Base-by-base conservation (phyloP, 257 asterid species). In the Schizonepeta tenuifolia region DNA sequence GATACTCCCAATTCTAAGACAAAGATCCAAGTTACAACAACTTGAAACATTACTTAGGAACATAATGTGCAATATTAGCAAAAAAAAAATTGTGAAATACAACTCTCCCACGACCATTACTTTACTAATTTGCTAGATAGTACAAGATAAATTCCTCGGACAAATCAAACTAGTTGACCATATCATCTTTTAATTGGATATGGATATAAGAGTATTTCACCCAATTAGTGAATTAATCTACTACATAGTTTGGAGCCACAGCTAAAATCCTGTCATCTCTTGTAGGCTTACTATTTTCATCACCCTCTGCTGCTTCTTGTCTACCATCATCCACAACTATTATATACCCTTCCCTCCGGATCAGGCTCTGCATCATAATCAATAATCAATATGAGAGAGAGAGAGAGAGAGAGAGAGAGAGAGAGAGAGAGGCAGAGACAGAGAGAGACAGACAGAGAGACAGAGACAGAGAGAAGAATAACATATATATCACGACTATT, bases 281-380 rank as follows among this genome's bases (percentile, higher is more conserved):
- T 49, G 97, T 44, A 28, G 90, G 67, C 50, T 78, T 77, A 10
- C 79, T 77, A 10, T 80, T 87, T 55, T 83, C 92, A 41, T 83
- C 92, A 41, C 83, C 83, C 5, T 78, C 96, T 49, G 71, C 89
- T 60, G 28, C 83, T 54, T 75, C 81, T 82, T 78, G 89, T 65
- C 83, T 70, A 47, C 98, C 99, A 62, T 95, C 98, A 71, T 90
- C 91, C 43, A 95, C 88, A 4, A 95, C 98, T 77, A 95, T 92
- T 78, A 92, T 79, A 80, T 83, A 87, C n/a, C 99, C 99, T 86
- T 95, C 99, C 73, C 91, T 82, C 70, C 82, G 81, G 44, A 95
- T 77, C 84, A 95, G 83, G 78, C 96, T 88, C 99, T 95, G 94
- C 81, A 79, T 46, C 71, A 49, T 5, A 65, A 12, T 69, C 47